Evolutionary conservation across 129 eudicot genomes (phyloP).

Genomic region (Ambrosia trifida): DNA sequence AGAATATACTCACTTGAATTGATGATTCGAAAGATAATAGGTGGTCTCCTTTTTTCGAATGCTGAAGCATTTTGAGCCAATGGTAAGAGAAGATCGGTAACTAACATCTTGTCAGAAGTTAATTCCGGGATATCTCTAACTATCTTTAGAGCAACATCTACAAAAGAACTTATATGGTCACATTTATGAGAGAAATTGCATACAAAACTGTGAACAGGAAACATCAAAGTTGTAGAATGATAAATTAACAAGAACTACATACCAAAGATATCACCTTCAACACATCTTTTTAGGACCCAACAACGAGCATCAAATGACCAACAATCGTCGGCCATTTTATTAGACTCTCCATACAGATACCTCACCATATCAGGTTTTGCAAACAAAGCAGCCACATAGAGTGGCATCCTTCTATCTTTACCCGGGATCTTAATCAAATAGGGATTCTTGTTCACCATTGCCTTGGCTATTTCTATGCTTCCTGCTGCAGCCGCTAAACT

Average conservation of each 20-base stretch:
- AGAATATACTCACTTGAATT: background rate
- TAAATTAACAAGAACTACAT: background rate
- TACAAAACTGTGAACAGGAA: no score
- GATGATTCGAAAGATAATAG: conserved; percentile 4
- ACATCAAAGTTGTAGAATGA: no score
- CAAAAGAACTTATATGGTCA: conserved; percentile 5
- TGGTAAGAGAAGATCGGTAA: conserved; percentile 6
- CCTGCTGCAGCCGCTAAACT: conserved; percentile 1
- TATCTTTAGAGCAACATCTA: conserved; percentile 34
- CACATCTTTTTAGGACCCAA: conserved; percentile 6
- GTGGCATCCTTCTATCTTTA: background rate
- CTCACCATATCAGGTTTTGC: background rate
- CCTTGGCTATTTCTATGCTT: background rate
- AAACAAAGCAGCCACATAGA: conserved; percentile 1
- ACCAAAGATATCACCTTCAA: conserved; percentile 10
- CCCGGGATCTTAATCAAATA: background rate
- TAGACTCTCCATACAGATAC: background rate
- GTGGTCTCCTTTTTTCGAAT: background rate
- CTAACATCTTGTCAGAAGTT: background rate
- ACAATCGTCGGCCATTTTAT: background rate
- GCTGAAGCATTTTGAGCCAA: conserved; percentile 31
- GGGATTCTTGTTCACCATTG: background rate
- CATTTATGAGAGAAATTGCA: no score
- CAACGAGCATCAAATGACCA: background rate
- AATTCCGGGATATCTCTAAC: background rate